These are phyloP conservation scores for Claviceps fusiformis DNA, from an alignment of 2,329 filamentous ascomycete species.

Conservation along the genomic window DNA sequence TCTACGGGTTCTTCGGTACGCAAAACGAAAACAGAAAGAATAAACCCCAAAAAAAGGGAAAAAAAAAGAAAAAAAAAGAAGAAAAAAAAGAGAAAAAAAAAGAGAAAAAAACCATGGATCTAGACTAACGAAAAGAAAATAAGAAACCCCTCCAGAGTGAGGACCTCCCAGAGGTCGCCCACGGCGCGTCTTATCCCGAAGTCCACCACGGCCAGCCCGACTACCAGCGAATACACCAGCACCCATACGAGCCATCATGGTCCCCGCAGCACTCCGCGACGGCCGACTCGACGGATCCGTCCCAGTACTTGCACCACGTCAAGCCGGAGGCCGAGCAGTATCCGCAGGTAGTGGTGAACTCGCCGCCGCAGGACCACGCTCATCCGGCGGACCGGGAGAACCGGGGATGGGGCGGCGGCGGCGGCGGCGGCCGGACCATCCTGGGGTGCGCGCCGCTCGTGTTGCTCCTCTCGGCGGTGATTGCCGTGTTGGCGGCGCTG, in stretches of 20 bases:
- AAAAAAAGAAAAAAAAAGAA: neutral
- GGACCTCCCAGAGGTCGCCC: conserved; percentile 1
- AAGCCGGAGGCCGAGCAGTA: neutral
- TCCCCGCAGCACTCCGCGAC: neutral
- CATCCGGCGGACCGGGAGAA: no score
- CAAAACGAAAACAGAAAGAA: no score
- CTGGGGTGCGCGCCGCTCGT: conserved; percentile 21
- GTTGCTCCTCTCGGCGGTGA: conserved; percentile 26
- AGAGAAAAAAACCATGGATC: no score
- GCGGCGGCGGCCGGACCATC: neutral
- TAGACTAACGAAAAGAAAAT: neutral
- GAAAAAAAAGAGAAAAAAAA: neutral
- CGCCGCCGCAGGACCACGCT: neutral
- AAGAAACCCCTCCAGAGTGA: neutral
- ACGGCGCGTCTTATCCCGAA: neutral
- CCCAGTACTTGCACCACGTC: neutral
- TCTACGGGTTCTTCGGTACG: neutral
- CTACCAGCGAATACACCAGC: neutral
- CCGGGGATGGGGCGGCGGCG: no score
- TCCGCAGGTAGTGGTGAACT: neutral
- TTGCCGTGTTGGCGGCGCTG: conserved; percentile 24
- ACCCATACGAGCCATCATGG: neutral
- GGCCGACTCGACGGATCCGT: neutral
- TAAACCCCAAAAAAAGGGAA: neutral
- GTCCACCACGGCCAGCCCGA: neutral